These are phyloP conservation scores for Ceriops decandra DNA, from an alignment of 345 rosid species.

Conservation along the genomic window DNA sequence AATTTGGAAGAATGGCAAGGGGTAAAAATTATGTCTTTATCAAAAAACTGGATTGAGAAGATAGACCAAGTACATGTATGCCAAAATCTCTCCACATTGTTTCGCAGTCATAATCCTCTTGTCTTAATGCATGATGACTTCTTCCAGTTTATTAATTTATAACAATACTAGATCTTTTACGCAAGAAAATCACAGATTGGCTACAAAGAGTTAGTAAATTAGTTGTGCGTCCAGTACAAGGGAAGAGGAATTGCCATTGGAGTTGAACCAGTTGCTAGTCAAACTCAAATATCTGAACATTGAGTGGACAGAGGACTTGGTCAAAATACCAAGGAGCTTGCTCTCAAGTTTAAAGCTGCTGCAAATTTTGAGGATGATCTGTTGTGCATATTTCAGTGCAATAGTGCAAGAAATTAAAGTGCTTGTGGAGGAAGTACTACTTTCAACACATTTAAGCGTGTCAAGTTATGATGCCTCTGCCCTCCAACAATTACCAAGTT, in stretches of 20 bases:
- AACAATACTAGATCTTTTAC: constrained; percentile 3
- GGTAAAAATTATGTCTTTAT: not conserved
- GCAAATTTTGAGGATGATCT: too few relatives aligned
- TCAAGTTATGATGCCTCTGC: too few relatives aligned
- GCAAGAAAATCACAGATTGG: not conserved
- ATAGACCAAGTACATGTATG: not conserved
- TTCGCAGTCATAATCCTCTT: constrained; percentile 1
- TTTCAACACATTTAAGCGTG: too few relatives aligned
- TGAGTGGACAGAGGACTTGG: not conserved
- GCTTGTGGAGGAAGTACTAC: too few relatives aligned
- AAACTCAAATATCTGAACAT: constrained; percentile 7
- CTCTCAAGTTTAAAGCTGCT: too few relatives aligned
- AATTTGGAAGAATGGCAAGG: not conserved
- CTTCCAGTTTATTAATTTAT: not conserved
- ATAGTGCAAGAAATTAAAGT: too few relatives aligned
- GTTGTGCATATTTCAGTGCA: too few relatives aligned
- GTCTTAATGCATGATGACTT: not conserved
- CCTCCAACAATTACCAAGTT: too few relatives aligned
- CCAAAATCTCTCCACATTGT: not conserved
- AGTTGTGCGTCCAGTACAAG: not conserved
- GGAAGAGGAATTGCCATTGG: not conserved
- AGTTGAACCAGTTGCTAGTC: not conserved
- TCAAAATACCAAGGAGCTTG: too few relatives aligned
- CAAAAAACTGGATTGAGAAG: not conserved
- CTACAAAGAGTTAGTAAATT: constrained; percentile 7